Percentiles rank a stretch among this genome's conserved stretches.
phyloP scores from a whole-genome alignment of 1,284 basidiomycete species.

The Erythrobasidium hasegawianum region DNA sequence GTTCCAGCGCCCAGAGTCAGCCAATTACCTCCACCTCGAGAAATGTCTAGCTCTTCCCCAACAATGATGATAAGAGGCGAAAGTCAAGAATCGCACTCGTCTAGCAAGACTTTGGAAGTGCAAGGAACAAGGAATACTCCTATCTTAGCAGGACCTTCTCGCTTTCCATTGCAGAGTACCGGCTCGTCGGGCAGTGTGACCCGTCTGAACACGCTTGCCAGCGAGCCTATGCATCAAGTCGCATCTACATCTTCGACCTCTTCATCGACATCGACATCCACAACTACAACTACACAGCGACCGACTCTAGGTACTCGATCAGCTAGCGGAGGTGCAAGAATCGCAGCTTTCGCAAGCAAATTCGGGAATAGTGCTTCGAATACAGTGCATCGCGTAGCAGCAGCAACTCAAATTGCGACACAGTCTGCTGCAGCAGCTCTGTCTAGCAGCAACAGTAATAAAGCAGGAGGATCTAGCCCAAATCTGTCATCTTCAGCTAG shows the following conservation, averaged over 20 bases:
- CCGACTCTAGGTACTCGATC: background rate
- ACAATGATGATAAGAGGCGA: background rate
- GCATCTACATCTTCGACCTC: background rate
- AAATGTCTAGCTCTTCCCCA: no score
- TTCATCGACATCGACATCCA: background rate
- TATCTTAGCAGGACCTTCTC: background rate
- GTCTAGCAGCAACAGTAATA: background rate
- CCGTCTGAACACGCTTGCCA: background rate
- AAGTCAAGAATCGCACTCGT: background rate
- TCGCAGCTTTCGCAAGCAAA: slow-evolving; percentile 1
- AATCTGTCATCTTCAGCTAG: background rate
- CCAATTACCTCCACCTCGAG: background rate
- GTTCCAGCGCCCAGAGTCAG: background rate
- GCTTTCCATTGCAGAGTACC: background rate
- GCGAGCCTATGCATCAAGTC: background rate
- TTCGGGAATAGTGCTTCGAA: background rate
- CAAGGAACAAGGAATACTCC: background rate
- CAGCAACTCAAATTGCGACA: background rate
- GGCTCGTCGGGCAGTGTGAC: background rate
- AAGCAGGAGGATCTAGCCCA: background rate
- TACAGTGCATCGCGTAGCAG: background rate
- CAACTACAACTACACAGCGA: background rate
- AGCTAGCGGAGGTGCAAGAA: background rate
- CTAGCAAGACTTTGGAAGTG: background rate
- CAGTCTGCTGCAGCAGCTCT: background rate